Percentiles rank a stretch among this genome's conserved stretches.
phyloP scores from a whole-genome alignment of 495 filamentous ascomycete species.

The Neurospora pannonica region DNA sequence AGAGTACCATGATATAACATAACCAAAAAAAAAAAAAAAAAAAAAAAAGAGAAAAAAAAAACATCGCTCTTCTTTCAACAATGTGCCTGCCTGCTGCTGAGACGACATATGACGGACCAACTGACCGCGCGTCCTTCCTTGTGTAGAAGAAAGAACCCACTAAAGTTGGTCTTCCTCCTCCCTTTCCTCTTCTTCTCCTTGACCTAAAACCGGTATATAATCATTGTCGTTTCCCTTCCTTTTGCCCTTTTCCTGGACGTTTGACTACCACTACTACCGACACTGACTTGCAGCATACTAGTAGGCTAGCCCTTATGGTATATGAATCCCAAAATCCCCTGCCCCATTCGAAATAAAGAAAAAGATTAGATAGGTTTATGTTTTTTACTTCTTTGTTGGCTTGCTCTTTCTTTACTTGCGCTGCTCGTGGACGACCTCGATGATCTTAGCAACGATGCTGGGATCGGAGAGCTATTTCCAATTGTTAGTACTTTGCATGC shows the following conservation, averaged over 20 bases:
- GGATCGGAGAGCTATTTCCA: slow-evolving; percentile 72
- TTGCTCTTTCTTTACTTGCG: slow-evolving; percentile 31
- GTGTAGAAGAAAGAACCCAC: not conserved
- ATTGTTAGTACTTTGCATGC: slow-evolving; percentile 25
- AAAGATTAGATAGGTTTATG: not conserved
- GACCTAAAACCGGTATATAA: not conserved
- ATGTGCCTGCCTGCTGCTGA: not conserved
- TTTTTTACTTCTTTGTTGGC: not conserved
- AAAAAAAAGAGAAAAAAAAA: not conserved
- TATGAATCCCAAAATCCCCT: not conserved
- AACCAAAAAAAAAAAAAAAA: not conserved
- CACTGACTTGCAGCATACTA: not conserved
- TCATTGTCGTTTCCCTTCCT: not conserved
- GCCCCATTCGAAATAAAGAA: not conserved
- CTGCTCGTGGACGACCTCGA: slow-evolving; percentile 59
- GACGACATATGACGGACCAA: not conserved
- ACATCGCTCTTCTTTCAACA: not conserved
- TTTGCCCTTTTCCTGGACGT: not conserved
- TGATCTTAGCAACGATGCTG: slow-evolving; percentile 81
- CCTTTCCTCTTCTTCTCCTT: not conserved
- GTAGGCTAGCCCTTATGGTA: not conserved
- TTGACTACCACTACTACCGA: not conserved
- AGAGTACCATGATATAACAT: not conserved
- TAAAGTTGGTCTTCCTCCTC: not conserved
- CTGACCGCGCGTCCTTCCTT: not conserved